Evolutionary conservation across 1,139 yeast genomes (phyloP).

Genomic region (Saccharomyces uvarum): DNA sequence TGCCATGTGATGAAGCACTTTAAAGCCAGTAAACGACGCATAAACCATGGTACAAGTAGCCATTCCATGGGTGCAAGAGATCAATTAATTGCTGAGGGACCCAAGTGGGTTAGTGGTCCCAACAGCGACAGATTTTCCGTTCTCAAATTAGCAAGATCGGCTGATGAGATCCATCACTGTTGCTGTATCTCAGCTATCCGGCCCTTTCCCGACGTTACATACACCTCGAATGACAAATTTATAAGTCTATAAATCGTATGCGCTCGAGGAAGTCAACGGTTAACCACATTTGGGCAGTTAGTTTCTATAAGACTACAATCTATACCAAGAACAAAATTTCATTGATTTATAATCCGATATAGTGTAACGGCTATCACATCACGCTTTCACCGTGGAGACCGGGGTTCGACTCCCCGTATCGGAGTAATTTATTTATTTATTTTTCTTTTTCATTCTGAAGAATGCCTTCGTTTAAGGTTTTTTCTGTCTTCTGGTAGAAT

Average conservation of each 20-base stretch:
- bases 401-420: constrained; percentile 34
- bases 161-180: too few species aligned
- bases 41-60: not conserved
- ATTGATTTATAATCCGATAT: constrained; percentile 23
- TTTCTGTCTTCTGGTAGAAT: not conserved
- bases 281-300: too few species aligned
- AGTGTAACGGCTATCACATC: constrained; percentile 34
- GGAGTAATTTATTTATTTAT: constrained; percentile 15
- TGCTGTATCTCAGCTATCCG: too few species aligned
- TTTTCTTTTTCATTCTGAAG: not conserved
- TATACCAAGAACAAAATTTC: too few species aligned
- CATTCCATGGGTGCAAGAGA: not conserved
- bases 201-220: too few species aligned
- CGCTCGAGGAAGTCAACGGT: too few species aligned
- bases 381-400: constrained; percentile 34
- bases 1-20: not conserved
- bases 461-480: not conserved
- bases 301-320: too few species aligned
- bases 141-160: not conserved
- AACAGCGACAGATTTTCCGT: not conserved
- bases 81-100: not conserved
- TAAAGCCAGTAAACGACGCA: not conserved
- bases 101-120: too few species aligned
- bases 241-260: too few species aligned
- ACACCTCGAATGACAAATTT: too few species aligned